These are phyloP conservation scores for Trypanosoma mega DNA, from an alignment of 208 protist genomes.

Conservation along the genomic window DNA sequence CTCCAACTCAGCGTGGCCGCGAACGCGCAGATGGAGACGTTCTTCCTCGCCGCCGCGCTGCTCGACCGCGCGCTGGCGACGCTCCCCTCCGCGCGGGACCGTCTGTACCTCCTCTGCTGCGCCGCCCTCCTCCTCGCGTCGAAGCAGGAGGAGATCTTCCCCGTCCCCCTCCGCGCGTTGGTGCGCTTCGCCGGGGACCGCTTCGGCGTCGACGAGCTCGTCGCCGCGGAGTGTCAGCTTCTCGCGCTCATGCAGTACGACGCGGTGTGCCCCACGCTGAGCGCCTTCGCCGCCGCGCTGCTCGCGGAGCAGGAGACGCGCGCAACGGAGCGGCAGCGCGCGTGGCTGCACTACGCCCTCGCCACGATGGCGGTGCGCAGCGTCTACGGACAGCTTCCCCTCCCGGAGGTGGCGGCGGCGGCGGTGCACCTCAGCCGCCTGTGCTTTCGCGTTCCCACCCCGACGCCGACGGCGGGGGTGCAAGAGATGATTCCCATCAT, in stretches of 20 bases:
- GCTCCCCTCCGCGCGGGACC: conserved; percentile 41
- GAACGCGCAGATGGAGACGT: conserved; percentile 60
- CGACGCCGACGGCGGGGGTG: conserved; percentile 39
- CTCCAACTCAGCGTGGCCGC: conserved; percentile 26
- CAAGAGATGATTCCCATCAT: conserved; percentile 38
- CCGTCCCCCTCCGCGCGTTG: conserved; percentile 83
- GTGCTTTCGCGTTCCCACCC: conserved; percentile 36
- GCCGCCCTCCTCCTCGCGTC: conserved; percentile 94
- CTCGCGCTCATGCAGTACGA: conserved; percentile 44
- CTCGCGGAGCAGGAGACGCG: conserved; percentile 64
- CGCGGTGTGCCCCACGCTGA: conserved; percentile 44
- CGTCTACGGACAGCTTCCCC: conserved; percentile 48
- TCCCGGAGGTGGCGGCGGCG: conserved; percentile 56
- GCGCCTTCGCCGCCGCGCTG: conserved; percentile 47
- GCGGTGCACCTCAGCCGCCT: conserved; percentile 64
- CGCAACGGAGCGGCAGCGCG: conserved; percentile 41
- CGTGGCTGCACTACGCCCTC: conserved; percentile 56
- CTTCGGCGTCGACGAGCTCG: conserved; percentile 70
- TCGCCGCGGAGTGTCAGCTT: conserved; percentile 48
- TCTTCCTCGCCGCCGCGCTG: conserved; percentile 73
- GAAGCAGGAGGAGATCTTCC: conserved; percentile 98
- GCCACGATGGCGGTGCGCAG: conserved; percentile 54
- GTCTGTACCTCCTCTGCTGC: conserved; percentile 66
- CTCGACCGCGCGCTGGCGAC: conserved; percentile 82
- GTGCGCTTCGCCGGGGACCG: conserved; percentile 91